Conservation (phyloP, 2,329 filamentous ascomycete species). For the Hymenoscyphus fructigenus region DNA sequence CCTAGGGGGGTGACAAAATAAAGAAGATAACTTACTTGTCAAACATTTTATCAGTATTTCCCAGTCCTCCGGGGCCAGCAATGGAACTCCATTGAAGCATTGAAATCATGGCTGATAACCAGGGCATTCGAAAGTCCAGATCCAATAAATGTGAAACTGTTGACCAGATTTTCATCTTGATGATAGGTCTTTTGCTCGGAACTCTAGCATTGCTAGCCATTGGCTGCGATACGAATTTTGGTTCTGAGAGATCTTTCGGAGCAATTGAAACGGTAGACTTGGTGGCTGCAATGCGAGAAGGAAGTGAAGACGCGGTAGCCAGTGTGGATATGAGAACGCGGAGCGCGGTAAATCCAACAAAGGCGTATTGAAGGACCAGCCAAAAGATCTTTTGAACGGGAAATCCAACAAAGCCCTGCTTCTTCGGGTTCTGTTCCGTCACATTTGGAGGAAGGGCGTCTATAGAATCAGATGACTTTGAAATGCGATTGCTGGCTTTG, state of each 20-base stretch:
- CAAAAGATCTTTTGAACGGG: slow-evolving; percentile 44
- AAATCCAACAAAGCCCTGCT: slow-evolving; percentile 23
- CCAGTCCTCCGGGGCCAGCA: slow-evolving; percentile 72
- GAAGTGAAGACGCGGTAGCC: slow-evolving; percentile 65
- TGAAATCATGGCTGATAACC: slow-evolving; percentile 74
- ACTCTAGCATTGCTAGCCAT: slow-evolving; percentile 17
- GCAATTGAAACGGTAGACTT: slow-evolving; percentile 27
- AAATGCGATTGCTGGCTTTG: slow-evolving; percentile 32
- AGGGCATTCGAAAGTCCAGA: slow-evolving; percentile 82
- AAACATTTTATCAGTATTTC: slow-evolving; percentile 71
- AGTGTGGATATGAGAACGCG: slow-evolving; percentile 66
- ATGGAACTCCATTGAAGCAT: slow-evolving; percentile 74
- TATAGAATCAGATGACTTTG: slow-evolving; percentile 37
- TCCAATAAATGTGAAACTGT: slow-evolving; percentile 72
- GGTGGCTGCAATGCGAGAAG: slow-evolving; percentile 47
- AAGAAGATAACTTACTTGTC: slow-evolving; percentile 68
- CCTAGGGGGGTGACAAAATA: slow-evolving; percentile 22
- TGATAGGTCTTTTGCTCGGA: slow-evolving; percentile 44
- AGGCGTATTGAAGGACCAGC: slow-evolving; percentile 51
- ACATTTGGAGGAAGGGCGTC: slow-evolving; percentile 14
- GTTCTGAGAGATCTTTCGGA: slow-evolving; percentile 29
- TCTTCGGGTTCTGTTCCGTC: slow-evolving; percentile 21
- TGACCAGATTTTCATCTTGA: slow-evolving; percentile 75
- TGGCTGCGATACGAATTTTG: slow-evolving; percentile 19
- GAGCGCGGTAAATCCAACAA: slow-evolving; percentile 55